Evolutionary conservation across 495 filamentous ascomycete genomes (phyloP).

Genomic region (Lichenothelia convexa): DNA sequence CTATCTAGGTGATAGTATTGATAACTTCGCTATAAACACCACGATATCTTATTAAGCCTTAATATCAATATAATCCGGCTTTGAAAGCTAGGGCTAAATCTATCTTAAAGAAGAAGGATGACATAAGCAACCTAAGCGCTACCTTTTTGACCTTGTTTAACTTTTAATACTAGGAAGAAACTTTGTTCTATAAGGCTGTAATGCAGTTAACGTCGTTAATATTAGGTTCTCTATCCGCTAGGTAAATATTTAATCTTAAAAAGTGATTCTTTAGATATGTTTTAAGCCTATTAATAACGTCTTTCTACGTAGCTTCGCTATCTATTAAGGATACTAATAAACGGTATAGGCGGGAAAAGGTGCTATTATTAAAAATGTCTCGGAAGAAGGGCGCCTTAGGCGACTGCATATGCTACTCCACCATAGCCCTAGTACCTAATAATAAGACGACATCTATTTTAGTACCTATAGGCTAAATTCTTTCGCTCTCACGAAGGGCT

Average conservation of each 20-base stretch:
- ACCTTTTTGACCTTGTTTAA: not conserved
- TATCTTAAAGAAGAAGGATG: constrained; percentile 4
- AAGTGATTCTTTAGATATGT: not conserved
- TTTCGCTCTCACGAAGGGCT: constrained; percentile 14
- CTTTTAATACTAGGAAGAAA: not conserved
- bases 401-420: not conserved
- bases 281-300: not conserved
- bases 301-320: constrained; percentile 2
- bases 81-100: not conserved
- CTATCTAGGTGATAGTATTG: not conserved
- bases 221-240: not conserved
- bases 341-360: not conserved
- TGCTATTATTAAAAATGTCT: constrained; percentile 1
- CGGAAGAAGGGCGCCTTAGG: constrained; percentile 1
- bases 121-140: not conserved
- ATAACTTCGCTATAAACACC: not conserved
- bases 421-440: constrained; percentile 1
- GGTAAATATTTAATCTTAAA: constrained; percentile 1
- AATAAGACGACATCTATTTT: constrained; percentile 1
- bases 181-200: not conserved
- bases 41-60: not conserved
- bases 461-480: constrained; percentile 7
- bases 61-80: not conserved
- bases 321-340: constrained; percentile 3
- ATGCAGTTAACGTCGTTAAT: constrained; percentile 3